Evolutionary conservation across 768 basidiomycete genomes (phyloP).

Genomic region (Clavaria fumosa): DNA sequence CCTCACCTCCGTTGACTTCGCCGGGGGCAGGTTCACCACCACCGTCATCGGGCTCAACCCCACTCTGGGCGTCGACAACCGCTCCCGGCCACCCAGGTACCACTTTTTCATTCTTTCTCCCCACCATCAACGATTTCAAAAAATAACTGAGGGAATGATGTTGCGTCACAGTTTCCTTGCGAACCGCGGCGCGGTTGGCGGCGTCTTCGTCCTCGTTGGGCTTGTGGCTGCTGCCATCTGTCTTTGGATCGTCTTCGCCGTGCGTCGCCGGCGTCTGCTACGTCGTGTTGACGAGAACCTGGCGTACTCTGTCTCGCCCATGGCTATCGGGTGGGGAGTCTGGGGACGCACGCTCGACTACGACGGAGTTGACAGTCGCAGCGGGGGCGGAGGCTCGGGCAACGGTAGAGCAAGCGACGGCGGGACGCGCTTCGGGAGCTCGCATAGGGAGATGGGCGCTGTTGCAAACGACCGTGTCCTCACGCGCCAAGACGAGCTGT

Average conservation of each 20-base stretch:
- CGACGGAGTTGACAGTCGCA: too few species aligned
- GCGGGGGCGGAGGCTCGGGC: too few species aligned
- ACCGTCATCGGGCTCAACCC: slow-evolving; percentile 58
- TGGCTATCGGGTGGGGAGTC: too few species aligned
- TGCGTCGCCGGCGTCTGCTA: slow-evolving; percentile 49
- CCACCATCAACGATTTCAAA: neutral
- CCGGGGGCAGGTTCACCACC: slow-evolving; percentile 40
- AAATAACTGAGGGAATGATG: too few species aligned
- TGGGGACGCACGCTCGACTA: too few species aligned
- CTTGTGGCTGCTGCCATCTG: slow-evolving; percentile 55
- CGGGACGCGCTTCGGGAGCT: too few species aligned
- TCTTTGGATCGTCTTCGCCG: slow-evolving; percentile 55
- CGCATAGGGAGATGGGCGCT: too few species aligned
- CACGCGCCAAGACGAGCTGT: too few species aligned
- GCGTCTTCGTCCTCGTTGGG: slow-evolving; percentile 82
- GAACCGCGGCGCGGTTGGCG: slow-evolving; percentile 83
- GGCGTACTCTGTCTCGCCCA: too few species aligned
- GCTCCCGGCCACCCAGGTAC: slow-evolving; percentile 24
- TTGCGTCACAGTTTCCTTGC: slow-evolving; percentile 75
- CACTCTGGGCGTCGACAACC: slow-evolving; percentile 40
- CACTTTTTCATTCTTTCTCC: slow-evolving; percentile 5
- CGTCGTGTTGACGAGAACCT: slow-evolving; percentile 51
- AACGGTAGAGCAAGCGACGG: too few species aligned
- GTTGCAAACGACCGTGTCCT: too few species aligned
- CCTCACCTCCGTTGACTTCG: slow-evolving; percentile 35